Percentiles rank a stretch among this genome's conserved stretches.
Conservation (phyloP, 352 stramenopile genomes). For the Aphanomyces invadans region DNA sequence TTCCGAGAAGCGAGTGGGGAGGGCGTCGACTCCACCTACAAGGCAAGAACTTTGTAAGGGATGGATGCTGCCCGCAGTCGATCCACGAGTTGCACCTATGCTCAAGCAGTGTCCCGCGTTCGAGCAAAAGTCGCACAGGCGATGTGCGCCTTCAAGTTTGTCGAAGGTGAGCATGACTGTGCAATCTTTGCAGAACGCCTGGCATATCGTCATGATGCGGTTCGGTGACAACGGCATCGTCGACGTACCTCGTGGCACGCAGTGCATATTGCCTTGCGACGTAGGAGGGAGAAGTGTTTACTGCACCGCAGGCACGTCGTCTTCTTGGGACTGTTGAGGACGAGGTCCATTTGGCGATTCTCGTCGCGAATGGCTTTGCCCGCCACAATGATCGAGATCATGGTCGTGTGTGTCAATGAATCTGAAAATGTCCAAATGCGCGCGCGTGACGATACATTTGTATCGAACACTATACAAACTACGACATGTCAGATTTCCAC, state of each 20-base stretch:
- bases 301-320: not conserved
- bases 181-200: conserved; percentile 7
- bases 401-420: not conserved
- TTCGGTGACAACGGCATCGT: not conserved
- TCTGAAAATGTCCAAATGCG: not conserved
- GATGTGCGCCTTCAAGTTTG: not conserved
- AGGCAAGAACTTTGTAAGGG: no score
- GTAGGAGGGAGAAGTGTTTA: conserved; percentile 1
- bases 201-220: not conserved
- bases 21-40: not conserved
- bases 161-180: not conserved
- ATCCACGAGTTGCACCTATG: not conserved
- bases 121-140: not conserved
- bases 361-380: not conserved
- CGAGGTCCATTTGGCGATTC: not conserved
- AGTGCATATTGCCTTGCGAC: not conserved
- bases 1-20: not conserved
- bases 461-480: no score
- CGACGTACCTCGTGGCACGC: not conserved
- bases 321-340: not conserved
- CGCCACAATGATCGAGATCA: conserved; percentile 1
- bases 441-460: no score
- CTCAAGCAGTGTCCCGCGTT: not conserved
- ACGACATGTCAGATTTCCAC: no score
- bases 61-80: not conserved